A percentile compares a stretch with the other conserved stretches of the same genome.
These are phyloP conservation scores for Rugiboletus extremiorientalis DNA, from an alignment of 1,284 basidiomycete species.

Conservation along the genomic window DNA sequence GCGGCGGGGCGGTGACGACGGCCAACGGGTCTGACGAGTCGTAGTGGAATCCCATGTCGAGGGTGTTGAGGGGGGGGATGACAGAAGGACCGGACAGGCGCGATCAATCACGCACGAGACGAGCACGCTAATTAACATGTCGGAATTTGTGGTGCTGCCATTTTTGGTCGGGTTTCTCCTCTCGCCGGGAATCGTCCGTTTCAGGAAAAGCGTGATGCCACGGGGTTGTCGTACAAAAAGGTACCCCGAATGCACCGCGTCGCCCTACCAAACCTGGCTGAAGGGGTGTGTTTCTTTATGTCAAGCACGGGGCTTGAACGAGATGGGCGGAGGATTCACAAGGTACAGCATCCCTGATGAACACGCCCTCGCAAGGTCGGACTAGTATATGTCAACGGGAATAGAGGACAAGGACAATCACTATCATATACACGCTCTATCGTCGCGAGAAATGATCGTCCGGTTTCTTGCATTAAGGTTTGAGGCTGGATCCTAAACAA, in stretches of 20 bases:
- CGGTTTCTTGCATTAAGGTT: not conserved
- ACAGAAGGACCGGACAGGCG: not conserved
- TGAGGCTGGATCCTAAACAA: not conserved
- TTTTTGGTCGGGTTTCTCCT: not conserved
- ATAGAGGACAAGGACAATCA: too few species aligned
- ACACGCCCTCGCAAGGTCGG: too few species aligned
- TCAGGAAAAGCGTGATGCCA: not conserved
- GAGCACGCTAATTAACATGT: constrained; percentile 17
- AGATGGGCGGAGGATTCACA: not conserved
- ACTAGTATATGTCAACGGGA: too few species aligned
- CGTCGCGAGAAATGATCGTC: too few species aligned
- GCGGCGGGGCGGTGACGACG: constrained; percentile 49
- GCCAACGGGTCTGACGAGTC: constrained; percentile 52
- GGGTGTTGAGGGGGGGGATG: not conserved
- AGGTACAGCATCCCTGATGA: not conserved
- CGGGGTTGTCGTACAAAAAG: too few species aligned
- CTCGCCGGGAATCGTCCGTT: not conserved
- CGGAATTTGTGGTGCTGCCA: constrained; percentile 1
- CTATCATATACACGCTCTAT: too few species aligned
- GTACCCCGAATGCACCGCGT: too few species aligned
- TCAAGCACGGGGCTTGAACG: not conserved
- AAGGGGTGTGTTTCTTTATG: too few species aligned
- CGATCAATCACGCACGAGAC: constrained; percentile 5
- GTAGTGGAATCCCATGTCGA: constrained; percentile 27
- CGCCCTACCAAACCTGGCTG: too few species aligned